A percentile compares a stretch with the other conserved stretches of the same genome.
phyloP scores from a whole-genome alignment of 2,329 filamentous ascomycete genomes.

The Fusarium caatingaense region DNA sequence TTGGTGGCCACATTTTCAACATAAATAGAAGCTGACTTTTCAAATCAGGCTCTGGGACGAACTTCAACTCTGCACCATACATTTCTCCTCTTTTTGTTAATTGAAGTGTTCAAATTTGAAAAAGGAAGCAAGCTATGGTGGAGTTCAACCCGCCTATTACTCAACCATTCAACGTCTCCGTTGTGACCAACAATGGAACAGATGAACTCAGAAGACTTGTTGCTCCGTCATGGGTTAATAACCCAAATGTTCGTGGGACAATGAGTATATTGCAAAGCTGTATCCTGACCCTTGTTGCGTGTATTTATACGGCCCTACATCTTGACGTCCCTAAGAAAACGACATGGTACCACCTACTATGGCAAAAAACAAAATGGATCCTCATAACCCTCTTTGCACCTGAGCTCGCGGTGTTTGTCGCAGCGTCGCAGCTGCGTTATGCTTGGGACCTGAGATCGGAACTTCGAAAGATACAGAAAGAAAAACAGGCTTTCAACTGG shows the following conservation, averaged over 20 bases:
- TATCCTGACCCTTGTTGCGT: conserved; percentile 2
- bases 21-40: background rate
- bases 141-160: background rate
- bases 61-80: background rate
- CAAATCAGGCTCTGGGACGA: background rate
- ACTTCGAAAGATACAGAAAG: background rate
- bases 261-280: conserved; percentile 5
- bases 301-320: conserved; percentile 4
- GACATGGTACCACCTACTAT: background rate
- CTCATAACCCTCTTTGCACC: background rate
- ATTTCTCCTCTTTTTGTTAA: too few relatives aligned
- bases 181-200: background rate
- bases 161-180: background rate
- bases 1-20: too few relatives aligned
- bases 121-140: background rate
- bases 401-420: background rate
- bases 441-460: background rate
- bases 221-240: background rate
- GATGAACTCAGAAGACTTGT: background rate
- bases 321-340: background rate
- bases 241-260: background rate
- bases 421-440: fast-evolving
- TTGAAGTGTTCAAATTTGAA: fast-evolving
- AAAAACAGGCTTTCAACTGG: background rate
- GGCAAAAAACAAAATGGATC: background rate